A percentile compares a stretch with the other conserved stretches of the same genome.
phyloP scores from a whole-genome alignment of 2,329 filamentous ascomycete species.

The Sporothrix variecibatus region DNA sequence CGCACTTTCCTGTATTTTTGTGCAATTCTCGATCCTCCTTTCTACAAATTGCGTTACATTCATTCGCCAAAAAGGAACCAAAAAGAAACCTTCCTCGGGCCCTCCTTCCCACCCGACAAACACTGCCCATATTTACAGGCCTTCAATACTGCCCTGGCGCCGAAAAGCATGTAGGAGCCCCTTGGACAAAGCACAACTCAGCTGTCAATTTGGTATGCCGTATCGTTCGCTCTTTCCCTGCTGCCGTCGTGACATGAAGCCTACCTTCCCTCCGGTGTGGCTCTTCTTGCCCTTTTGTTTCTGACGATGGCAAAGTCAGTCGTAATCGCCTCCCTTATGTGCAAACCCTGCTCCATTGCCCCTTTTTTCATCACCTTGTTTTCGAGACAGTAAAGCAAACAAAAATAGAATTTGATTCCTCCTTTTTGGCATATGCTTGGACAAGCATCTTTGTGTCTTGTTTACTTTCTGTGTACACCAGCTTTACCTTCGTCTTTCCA shows the following conservation, averaged over 20 bases:
- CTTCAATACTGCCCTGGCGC: neutral
- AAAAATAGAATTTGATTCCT: neutral
- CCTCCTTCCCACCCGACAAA: slow-evolving; percentile 18
- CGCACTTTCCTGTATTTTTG: neutral
- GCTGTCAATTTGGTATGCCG: neutral
- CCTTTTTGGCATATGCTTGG: neutral
- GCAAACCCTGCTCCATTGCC: neutral
- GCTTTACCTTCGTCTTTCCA: neutral
- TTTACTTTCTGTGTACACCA: neutral
- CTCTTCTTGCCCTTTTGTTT: neutral
- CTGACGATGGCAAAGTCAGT: neutral
- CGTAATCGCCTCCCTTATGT: neutral
- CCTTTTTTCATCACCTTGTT: slow-evolving; percentile 1
- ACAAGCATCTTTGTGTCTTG: neutral
- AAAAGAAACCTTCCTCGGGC: slow-evolving; percentile 8
- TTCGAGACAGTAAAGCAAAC: neutral
- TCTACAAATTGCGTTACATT: slow-evolving; percentile 13
- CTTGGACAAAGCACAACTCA: neutral
- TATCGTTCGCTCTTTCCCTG: slow-evolving; percentile 9
- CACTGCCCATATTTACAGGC: neutral
- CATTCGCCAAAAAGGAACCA: slow-evolving; percentile 10
- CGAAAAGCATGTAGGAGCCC: slow-evolving; percentile 19
- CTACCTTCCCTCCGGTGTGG: neutral
- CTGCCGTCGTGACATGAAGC: neutral
- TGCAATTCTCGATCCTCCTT: neutral